phyloP scores from a whole-genome alignment of 2,329 filamentous ascomycete species.

The Xylaria sp. region DNA sequence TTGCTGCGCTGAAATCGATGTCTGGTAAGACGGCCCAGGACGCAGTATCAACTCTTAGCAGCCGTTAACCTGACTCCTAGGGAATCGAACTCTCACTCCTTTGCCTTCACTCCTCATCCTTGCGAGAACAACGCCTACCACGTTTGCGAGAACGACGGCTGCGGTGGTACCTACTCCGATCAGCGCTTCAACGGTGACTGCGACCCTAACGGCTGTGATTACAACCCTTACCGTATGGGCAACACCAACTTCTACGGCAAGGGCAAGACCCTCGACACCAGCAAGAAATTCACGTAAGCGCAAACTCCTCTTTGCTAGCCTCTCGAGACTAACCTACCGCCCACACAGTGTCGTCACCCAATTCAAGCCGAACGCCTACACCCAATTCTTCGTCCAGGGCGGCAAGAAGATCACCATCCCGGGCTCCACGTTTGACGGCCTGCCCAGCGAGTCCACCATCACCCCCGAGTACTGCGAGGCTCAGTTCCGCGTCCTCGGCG shows the following conservation, averaged over 20 bases:
- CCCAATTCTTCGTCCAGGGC: conserved; percentile 69
- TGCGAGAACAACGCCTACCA: conserved; percentile 62
- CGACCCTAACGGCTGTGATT: conserved; percentile 74
- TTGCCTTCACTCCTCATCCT: conserved; percentile 70
- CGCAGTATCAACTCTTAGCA: neutral
- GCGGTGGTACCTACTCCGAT: conserved; percentile 60
- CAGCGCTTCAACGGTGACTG: conserved; percentile 69
- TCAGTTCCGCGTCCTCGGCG: conserved; percentile 64
- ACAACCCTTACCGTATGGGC: conserved; percentile 74
- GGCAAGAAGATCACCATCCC: conserved; percentile 62
- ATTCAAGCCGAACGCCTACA: conserved; percentile 60
- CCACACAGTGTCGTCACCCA: conserved; percentile 64
- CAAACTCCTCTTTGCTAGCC: neutral
- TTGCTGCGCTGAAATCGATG: conserved; percentile 70
- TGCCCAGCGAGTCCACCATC: conserved; percentile 53
- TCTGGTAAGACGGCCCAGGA: conserved; percentile 57
- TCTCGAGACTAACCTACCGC: conserved; percentile 16
- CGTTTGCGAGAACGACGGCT: conserved; percentile 59
- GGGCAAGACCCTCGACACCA: conserved; percentile 67
- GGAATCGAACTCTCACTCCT: conserved; percentile 70
- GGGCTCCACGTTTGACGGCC: conserved; percentile 46
- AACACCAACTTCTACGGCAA: conserved; percentile 69
- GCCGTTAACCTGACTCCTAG: conserved; percentile 34
- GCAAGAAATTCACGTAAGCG: conserved; percentile 62
- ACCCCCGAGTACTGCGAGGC: conserved; percentile 66